Evolutionary conservation across 768 basidiomycete species (phyloP).

Genomic region (Russula earlei): DNA sequence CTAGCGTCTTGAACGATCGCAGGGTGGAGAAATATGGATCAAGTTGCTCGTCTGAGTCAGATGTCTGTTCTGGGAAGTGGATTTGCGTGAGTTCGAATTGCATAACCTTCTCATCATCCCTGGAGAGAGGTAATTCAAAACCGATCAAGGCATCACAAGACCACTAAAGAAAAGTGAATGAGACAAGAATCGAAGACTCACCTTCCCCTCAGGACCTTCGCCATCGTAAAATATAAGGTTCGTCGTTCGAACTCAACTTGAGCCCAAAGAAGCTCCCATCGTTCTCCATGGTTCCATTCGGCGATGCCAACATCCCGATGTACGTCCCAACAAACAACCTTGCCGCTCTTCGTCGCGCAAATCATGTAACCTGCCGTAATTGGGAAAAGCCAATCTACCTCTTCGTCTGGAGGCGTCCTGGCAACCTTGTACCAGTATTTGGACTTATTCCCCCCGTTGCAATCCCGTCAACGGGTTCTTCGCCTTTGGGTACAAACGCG

Average conservation of each 20-base stretch:
- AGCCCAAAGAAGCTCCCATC: slow-evolving; percentile 72
- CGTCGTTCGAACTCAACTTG: slow-evolving; percentile 64
- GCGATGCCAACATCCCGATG: slow-evolving; percentile 50
- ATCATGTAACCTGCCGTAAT: slow-evolving; percentile 68
- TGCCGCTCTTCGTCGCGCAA: slow-evolving; percentile 66
- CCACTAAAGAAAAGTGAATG: neutral
- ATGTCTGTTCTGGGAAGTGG: slow-evolving; percentile 38
- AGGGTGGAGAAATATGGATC: slow-evolving; percentile 46
- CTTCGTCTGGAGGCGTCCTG: too few relatives aligned
- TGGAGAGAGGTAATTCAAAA: slow-evolving; percentile 5
- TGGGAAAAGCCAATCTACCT: slow-evolving; percentile 69
- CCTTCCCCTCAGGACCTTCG: slow-evolving; percentile 23
- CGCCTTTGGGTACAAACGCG: too few relatives aligned
- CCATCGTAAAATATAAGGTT: slow-evolving; percentile 69
- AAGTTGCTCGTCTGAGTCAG: neutral
- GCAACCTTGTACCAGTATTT: slow-evolving; percentile 75
- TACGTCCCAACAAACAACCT: slow-evolving; percentile 72
- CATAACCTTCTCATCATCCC: slow-evolving; percentile 49
- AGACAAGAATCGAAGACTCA: slow-evolving; percentile 1
- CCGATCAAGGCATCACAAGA: too few relatives aligned
- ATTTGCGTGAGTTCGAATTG: slow-evolving; percentile 64
- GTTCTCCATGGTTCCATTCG: slow-evolving; percentile 53
- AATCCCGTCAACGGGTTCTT: neutral
- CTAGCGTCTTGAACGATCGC: slow-evolving; percentile 53
- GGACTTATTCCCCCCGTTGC: too few relatives aligned